A percentile compares a stretch with the other conserved stretches of the same genome.
Evolutionary conservation across 148 eudicot genomes (phyloP).

Genomic region (Salicornia ramosissima): DNA sequence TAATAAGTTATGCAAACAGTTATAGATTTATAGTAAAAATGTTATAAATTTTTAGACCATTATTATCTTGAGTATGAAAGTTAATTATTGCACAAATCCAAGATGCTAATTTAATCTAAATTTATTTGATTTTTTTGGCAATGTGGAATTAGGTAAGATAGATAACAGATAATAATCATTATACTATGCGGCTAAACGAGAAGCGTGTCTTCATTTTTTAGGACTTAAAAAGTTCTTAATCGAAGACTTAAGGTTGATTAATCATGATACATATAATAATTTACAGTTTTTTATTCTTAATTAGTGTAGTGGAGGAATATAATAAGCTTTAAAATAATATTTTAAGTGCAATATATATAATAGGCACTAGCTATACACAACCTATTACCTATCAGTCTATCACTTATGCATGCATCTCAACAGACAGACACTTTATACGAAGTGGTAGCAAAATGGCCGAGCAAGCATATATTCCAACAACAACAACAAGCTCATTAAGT

Average conservation of each 20-base stretch:
- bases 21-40: too few relatives aligned
- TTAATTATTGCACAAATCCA: neutral
- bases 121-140: neutral
- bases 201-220: neutral
- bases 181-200: neutral
- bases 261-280: neutral
- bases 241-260: neutral
- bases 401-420: conserved; percentile 17
- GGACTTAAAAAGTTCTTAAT: neutral
- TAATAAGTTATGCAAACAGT: too few relatives aligned
- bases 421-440: conserved; percentile 8
- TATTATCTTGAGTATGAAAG: neutral
- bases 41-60: neutral
- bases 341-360: neutral
- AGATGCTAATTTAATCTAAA: neutral
- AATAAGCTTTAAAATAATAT: neutral
- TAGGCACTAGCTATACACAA: too few relatives aligned
- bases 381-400: too few relatives aligned
- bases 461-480: conserved; percentile 12
- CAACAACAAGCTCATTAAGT: too few relatives aligned
- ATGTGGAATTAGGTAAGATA: neutral
- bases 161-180: neutral
- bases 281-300: neutral
- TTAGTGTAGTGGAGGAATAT: conserved; percentile 16
- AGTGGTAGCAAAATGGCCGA: conserved; percentile 10